These are phyloP conservation scores for Themeda triandra DNA, from an alignment of 176 grass and related monocot genomes.

Conservation along the genomic window DNA sequence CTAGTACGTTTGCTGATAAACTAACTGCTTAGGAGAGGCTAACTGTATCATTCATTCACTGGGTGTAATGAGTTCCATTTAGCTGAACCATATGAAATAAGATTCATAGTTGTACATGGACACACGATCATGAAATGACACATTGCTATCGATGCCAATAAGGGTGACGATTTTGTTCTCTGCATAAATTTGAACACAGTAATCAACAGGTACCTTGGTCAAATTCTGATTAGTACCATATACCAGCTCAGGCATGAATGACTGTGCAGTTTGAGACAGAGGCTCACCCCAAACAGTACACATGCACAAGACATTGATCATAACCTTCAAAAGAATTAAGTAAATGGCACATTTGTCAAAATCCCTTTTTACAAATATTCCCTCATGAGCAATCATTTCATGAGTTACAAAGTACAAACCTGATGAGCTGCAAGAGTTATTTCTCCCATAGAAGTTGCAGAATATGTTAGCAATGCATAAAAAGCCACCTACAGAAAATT, in stretches of 20 bases:
- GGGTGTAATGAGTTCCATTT: background rate
- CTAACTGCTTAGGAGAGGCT: background rate
- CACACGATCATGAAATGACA: slow-evolving; percentile 17
- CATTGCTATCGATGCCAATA: background rate
- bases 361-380: background rate
- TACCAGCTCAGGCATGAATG: slow-evolving; percentile 95
- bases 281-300: slow-evolving; percentile 98
- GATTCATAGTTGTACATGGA: background rate
- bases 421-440: slow-evolving; percentile 89
- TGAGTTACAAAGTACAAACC: slow-evolving; percentile 41
- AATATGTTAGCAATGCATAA: slow-evolving; percentile 94
- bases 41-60: background rate
- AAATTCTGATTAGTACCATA: slow-evolving; percentile 87
- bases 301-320: slow-evolving; percentile 92
- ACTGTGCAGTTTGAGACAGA: slow-evolving; percentile 96
- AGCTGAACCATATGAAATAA: slow-evolving; percentile 10
- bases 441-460: slow-evolving; percentile 87
- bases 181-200: background rate
- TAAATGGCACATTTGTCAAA: slow-evolving; percentile 19
- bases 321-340: slow-evolving; percentile 61
- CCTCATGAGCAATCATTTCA: background rate
- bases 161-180: background rate
- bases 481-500: slow-evolving; percentile 70
- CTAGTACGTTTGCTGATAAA: slow-evolving; percentile 4
- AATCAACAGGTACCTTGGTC: slow-evolving; percentile 55